These are phyloP conservation scores for Flueggea neowawraea DNA, from an alignment of 441 rosid species.

Conservation along the genomic window DNA sequence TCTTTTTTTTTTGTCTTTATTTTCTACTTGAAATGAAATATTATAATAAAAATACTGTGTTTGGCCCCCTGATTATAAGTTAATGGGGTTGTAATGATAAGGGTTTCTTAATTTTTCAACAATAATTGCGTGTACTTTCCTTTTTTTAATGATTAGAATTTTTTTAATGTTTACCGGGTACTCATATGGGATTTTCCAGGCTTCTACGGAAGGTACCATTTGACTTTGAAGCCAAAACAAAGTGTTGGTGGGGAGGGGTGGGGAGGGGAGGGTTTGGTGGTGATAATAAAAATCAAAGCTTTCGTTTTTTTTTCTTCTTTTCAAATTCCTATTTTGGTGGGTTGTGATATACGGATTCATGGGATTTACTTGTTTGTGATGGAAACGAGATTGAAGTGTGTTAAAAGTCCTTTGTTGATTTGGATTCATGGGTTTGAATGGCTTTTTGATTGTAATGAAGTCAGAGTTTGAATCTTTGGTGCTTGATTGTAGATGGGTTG, in stretches of 20 bases:
- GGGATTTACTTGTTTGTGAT: slow-evolving; percentile 17
- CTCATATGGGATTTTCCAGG: slow-evolving; percentile 44
- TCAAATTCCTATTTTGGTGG: background rate
- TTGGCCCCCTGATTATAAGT: background rate
- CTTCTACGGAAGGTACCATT: slow-evolving; percentile 47
- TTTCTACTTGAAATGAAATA: slow-evolving; percentile 17
- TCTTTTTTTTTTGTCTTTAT: background rate
- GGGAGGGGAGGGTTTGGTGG: slow-evolving; percentile 14
- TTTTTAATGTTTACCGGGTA: background rate
- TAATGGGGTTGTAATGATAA: slow-evolving; percentile 22
- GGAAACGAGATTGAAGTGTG: slow-evolving; percentile 31
- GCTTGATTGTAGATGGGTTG: slow-evolving; percentile 34
- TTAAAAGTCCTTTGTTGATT: slow-evolving; percentile 17
- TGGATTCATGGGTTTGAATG: slow-evolving; percentile 33
- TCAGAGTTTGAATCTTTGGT: slow-evolving; percentile 20
- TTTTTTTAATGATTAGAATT: slow-evolving; percentile 6
- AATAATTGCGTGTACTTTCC: slow-evolving; percentile 6
- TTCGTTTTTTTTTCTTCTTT: background rate
- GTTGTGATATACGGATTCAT: slow-evolving; percentile 8
- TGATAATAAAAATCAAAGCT: slow-evolving; percentile 7
- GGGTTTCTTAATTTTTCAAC: slow-evolving; percentile 21
- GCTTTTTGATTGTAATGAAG: slow-evolving; percentile 18
- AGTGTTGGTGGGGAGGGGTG: background rate
- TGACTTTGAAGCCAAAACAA: slow-evolving; percentile 36
- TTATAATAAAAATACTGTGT: background rate